A percentile compares a stretch with the other conserved stretches of the same genome.
phyloP scores from a whole-genome alignment of 2,329 filamentous ascomycete species.

The Fonsecaea multimorphosa region DNA sequence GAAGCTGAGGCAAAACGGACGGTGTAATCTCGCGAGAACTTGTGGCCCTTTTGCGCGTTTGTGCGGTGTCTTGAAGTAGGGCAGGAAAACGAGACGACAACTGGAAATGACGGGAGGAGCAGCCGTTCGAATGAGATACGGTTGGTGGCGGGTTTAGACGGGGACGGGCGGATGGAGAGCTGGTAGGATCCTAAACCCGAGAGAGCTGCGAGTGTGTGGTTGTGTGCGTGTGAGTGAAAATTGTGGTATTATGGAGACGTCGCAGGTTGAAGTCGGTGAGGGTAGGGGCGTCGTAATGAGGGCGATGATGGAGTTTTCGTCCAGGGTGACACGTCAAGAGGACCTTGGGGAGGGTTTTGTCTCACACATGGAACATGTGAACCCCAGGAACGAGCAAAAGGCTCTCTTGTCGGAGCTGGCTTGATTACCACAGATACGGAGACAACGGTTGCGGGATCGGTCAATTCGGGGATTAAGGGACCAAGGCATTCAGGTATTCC shows the following conservation, averaged over 20 bases:
- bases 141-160: conserved; percentile 5
- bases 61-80: not conserved
- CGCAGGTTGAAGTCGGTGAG: not conserved
- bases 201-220: not conserved
- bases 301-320: not conserved
- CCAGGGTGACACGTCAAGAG: conserved; percentile 4
- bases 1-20: not conserved
- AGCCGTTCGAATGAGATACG: not conserved
- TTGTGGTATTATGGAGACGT: not conserved
- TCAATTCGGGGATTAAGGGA: not conserved
- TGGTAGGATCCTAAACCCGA: not conserved
- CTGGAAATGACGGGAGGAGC: not conserved
- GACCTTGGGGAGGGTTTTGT: not conserved
- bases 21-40: not conserved
- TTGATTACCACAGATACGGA: not conserved
- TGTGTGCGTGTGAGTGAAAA: not conserved
- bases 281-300: not conserved
- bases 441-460: not conserved
- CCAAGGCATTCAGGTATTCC: not conserved
- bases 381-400: not conserved
- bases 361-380: not conserved
- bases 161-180: conserved; percentile 1
- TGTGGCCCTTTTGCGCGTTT: not conserved
- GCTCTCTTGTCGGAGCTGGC: not conserved
- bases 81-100: not conserved